phyloP scores from a whole-genome alignment of 805 yeast genomes.

The Nakazawaea anatomiae region DNA sequence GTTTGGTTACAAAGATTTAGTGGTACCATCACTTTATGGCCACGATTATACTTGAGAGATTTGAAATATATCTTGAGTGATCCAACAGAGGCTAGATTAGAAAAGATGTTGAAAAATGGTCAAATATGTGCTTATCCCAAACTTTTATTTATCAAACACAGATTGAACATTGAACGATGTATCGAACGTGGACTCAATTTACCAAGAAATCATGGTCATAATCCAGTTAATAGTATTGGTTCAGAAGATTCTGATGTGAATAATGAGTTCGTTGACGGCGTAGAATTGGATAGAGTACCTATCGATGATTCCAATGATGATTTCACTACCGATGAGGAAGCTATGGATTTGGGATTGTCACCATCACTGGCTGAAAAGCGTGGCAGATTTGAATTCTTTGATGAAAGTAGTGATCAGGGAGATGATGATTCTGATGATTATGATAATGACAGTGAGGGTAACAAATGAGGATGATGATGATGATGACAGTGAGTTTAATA shows the following conservation, averaged over 20 bases:
- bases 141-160: conserved; percentile 55
- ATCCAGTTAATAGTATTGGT: background rate
- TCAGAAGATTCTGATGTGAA: conserved; percentile 4
- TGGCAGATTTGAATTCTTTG: background rate
- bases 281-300: background rate
- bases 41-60: conserved; percentile 53
- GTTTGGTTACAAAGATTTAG: conserved; percentile 69
- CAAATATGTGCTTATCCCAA: conserved; percentile 64
- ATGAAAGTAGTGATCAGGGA: background rate
- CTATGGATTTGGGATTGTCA: background rate
- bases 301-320: conserved; percentile 1
- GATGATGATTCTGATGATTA: background rate
- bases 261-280: conserved; percentile 1
- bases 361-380: background rate
- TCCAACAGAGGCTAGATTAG: conserved; percentile 56
- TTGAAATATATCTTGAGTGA: conserved; percentile 61
- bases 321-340: conserved; percentile 8
- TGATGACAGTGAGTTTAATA: background rate
- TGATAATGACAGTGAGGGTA: background rate
- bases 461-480: background rate
- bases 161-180: conserved; percentile 59
- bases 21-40: conserved; percentile 76
- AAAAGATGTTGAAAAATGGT: conserved; percentile 52
- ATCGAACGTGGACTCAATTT: conserved; percentile 45
- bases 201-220: conserved; percentile 10